phyloP scores from a whole-genome alignment of 1,284 basidiomycete genomes.

The Cutaneotrichosporon cutaneum region DNA sequence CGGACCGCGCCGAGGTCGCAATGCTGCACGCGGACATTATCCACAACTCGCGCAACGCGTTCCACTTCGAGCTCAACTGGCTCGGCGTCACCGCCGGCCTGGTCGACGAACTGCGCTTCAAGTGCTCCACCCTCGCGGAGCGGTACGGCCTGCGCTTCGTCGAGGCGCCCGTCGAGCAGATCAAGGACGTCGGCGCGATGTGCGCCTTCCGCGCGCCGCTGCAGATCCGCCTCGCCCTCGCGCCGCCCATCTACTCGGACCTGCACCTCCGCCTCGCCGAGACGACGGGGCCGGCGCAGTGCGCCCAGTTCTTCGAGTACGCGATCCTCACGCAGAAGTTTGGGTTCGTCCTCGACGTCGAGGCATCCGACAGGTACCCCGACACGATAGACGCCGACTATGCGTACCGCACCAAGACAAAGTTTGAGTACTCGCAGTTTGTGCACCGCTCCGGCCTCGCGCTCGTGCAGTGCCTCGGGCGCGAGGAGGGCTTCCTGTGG shows the following conservation, averaged over 20 bases:
- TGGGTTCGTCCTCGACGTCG: slow-evolving; percentile 82
- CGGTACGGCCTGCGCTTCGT: slow-evolving; percentile 88
- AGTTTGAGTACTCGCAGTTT: slow-evolving; percentile 80
- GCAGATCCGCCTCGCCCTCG: slow-evolving; percentile 69
- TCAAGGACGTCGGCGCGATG: slow-evolving; percentile 70
- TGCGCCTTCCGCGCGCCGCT: slow-evolving; percentile 88
- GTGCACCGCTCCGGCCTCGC: slow-evolving; percentile 83
- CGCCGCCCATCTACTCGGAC: slow-evolving; percentile 69
- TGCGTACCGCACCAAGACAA: slow-evolving; percentile 68
- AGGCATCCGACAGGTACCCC: slow-evolving; percentile 72
- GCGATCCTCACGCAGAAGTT: slow-evolving; percentile 68
- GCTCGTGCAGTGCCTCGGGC: slow-evolving; percentile 81
- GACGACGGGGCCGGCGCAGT: slow-evolving; percentile 54
- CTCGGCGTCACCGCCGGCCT: slow-evolving; percentile 93
- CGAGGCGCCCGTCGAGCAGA: slow-evolving; percentile 85
- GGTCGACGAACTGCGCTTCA: slow-evolving; percentile 83
- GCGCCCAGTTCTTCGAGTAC: slow-evolving; percentile 74
- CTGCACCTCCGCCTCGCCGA: slow-evolving; percentile 64
- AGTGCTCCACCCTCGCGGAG: slow-evolving; percentile 82
- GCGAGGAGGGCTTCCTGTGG: slow-evolving; percentile 75
- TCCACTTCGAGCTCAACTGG: slow-evolving; percentile 97
- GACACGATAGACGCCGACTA: slow-evolving; percentile 80
- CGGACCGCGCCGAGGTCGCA: slow-evolving; percentile 81
- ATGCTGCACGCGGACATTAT: slow-evolving; percentile 87
- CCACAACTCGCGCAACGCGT: slow-evolving; percentile 84